Evolutionary conservation across 2,329 filamentous ascomycete genomes (phyloP).

Genomic region (Curvularia spicifera): DNA sequence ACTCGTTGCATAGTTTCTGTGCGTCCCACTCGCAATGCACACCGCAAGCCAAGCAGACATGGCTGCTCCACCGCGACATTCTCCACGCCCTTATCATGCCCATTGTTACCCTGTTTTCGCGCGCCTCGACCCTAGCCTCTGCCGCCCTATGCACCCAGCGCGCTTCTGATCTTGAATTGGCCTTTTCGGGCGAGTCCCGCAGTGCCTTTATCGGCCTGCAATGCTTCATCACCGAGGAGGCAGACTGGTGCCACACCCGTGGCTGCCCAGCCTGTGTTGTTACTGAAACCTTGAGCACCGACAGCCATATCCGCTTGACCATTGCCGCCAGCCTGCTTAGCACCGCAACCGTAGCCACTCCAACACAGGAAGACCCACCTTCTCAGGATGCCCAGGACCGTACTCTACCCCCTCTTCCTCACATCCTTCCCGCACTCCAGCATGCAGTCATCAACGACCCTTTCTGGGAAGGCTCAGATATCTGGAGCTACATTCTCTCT

Average conservation of each 20-base stretch:
- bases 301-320: constrained; percentile 56
- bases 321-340: constrained; percentile 56
- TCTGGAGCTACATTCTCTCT: constrained; percentile 53
- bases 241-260: constrained; percentile 63
- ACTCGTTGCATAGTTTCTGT: constrained; percentile 46
- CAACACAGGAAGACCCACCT: constrained; percentile 19
- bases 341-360: constrained; percentile 18
- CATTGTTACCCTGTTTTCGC: constrained; percentile 62
- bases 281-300: constrained; percentile 53
- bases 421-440: constrained; percentile 53
- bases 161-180: constrained; percentile 62
- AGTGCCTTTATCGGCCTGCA: constrained; percentile 65
- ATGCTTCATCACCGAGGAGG: constrained; percentile 63
- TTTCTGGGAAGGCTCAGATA: constrained; percentile 51
- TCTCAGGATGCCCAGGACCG: background rate
- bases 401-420: constrained; percentile 42
- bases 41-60: constrained; percentile 46
- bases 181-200: constrained; percentile 63
- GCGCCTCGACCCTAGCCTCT: constrained; percentile 60
- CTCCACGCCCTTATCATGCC: constrained; percentile 65
- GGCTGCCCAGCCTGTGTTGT: constrained; percentile 62
- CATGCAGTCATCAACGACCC: constrained; percentile 51
- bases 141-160: constrained; percentile 57
- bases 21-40: constrained; percentile 47
- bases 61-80: constrained; percentile 63